These are phyloP conservation scores for Imleria badia DNA, from an alignment of 768 basidiomycete genomes.

Conservation along the genomic window DNA sequence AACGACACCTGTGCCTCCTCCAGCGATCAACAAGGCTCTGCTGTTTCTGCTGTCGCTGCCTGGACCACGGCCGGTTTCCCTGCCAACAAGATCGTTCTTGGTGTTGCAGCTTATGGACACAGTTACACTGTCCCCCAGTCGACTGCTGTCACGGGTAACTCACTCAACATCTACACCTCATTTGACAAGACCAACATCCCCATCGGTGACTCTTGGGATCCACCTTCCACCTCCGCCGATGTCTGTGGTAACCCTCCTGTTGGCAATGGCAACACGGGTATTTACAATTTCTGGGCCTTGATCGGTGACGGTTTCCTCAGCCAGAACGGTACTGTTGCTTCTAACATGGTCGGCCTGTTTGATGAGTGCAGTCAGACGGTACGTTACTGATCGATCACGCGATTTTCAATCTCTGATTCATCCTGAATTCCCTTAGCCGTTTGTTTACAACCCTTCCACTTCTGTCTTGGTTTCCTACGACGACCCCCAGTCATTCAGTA, in stretches of 20 bases:
- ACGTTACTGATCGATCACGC: constrained; percentile 18
- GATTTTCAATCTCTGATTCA: constrained; percentile 2
- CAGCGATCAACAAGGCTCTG: constrained; percentile 67
- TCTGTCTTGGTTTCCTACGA: constrained; percentile 68
- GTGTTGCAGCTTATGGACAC: constrained; percentile 84
- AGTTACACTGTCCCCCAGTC: constrained; percentile 48
- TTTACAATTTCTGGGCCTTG: constrained; percentile 65
- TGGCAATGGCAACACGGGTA: constrained; percentile 46
- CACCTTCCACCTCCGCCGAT: constrained; percentile 44
- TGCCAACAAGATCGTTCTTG: constrained; percentile 68
- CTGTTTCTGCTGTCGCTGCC: constrained; percentile 63
- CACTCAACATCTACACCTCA: constrained; percentile 48
- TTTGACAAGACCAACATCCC: constrained; percentile 48
- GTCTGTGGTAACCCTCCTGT: constrained; percentile 55
- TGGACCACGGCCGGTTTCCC: constrained; percentile 85
- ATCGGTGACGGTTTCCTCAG: constrained; percentile 55
- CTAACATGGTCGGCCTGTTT: constrained; percentile 51
- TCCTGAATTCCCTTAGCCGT: constrained; percentile 46
- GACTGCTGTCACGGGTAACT: constrained; percentile 16
- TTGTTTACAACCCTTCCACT: constrained; percentile 55
- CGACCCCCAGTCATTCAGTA: constrained; percentile 56
- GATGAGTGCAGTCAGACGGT: constrained; percentile 78
- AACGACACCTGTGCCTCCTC: constrained; percentile 69
- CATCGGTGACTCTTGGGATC: constrained; percentile 59
- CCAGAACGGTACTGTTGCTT: constrained; percentile 45